Percentiles rank a stretch among this genome's conserved stretches.
These are phyloP conservation scores for Termitomyces sp. DNA, from an alignment of 768 basidiomycete species.

Conservation along the genomic window DNA sequence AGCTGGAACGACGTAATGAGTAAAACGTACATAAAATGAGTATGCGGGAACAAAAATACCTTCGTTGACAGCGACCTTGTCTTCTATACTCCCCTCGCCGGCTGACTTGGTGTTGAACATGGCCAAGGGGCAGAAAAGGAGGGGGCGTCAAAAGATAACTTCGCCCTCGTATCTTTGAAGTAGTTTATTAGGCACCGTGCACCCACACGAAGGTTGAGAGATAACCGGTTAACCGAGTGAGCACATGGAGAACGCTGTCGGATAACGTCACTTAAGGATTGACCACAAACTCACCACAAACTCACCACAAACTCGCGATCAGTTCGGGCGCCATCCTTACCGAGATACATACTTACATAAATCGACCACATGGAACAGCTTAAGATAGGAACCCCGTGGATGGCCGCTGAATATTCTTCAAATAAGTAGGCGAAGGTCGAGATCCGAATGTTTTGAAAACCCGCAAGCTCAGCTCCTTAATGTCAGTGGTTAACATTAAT, in stretches of 20 bases:
- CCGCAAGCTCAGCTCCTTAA: no score
- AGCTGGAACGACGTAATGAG: slow-evolving; percentile 12
- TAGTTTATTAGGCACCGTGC: slow-evolving; percentile 4
- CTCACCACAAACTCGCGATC: not conserved
- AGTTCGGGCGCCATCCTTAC: not conserved
- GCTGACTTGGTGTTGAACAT: slow-evolving; percentile 32
- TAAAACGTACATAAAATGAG: not conserved
- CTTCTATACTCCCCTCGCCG: slow-evolving; percentile 22
- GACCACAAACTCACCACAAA: no score
- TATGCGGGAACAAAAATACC: slow-evolving; percentile 9
- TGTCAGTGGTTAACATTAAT: no score
- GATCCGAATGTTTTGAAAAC: not conserved
- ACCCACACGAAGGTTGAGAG: slow-evolving; percentile 15
- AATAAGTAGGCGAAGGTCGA: not conserved
- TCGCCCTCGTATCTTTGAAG: slow-evolving; percentile 22
- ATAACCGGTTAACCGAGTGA: slow-evolving; percentile 11
- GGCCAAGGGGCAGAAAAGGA: slow-evolving; percentile 16
- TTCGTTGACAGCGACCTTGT: not conserved
- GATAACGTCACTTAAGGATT: not conserved
- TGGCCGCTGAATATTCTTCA: not conserved
- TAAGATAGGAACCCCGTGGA: not conserved
- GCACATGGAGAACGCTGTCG: slow-evolving; percentile 1
- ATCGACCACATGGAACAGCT: not conserved
- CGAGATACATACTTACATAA: no score
- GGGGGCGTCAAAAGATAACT: slow-evolving; percentile 15